Base-by-base conservation (phyloP, 257 asterid species). In the Buddleja alternifolia region DNA sequence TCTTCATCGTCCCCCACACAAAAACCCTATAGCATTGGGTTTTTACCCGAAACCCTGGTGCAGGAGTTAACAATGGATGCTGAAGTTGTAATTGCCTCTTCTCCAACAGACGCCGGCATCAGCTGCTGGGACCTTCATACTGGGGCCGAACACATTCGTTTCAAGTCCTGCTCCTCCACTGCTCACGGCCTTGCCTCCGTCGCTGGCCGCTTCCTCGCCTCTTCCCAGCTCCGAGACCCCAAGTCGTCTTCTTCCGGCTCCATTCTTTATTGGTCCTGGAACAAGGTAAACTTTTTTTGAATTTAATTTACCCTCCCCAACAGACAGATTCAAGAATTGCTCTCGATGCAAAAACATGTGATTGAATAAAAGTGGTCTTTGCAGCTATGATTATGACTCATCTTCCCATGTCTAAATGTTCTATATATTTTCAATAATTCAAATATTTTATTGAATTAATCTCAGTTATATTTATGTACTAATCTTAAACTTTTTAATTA, bases 111-210 rank as follows among this genome's bases (percentile, higher is more conserved):
- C 74, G 88, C 84, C 66, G 99, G 96, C 60, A 79, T 93, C 70
- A 83, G 96, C 70, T 88, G 96, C 71, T 90, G 96, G 97, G 94
- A 93, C 84, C 85, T 90, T 57, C 92, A 67, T 47, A 74, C 93
- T 7, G 99, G 97, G 3, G 77, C 84, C 41, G 96, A 93, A 81
- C 72, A 73, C 66, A 82, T 78, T 81, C 90, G 94, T 41, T 79
- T 77, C 69, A 88, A 81, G 39, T 63, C 87, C 6, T 88, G 96
- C 84, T 83, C 96, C 50, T 81, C 97, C 54, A 78, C 97, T n/a
- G 66, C 86, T 4, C 92, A 85, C 57, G 99, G 96, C 53, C 90
- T 93, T 12, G 63, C 79, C 78, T 71, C 86, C 36, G 77, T 90
- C 48, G 95, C 81, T 51, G 94, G 95, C 74, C 83, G 87, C 70